These are phyloP conservation scores for Cladosporium sp. DNA, from an alignment of 2,329 filamentous ascomycete genomes.

Conservation along the genomic window DNA sequence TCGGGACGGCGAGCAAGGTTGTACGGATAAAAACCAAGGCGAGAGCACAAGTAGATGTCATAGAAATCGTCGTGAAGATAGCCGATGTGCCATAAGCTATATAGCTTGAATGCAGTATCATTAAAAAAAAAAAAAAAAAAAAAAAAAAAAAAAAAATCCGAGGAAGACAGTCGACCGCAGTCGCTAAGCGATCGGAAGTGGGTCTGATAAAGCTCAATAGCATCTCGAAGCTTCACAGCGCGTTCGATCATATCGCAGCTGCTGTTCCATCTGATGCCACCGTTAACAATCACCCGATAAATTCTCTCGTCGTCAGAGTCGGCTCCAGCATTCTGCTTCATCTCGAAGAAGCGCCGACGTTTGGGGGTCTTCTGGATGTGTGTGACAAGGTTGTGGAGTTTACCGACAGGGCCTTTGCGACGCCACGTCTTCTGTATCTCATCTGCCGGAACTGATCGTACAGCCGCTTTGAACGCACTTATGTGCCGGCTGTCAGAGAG, in stretches of 20 bases:
- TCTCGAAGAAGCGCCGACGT: neutral
- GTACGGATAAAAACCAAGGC: too few species aligned
- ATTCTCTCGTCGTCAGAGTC: neutral
- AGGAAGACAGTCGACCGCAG: neutral
- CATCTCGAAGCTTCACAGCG: neutral
- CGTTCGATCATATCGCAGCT: slow-evolving; percentile 1
- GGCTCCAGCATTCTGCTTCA: neutral
- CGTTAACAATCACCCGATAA: neutral
- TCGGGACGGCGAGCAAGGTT: too few species aligned
- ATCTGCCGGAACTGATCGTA: neutral
- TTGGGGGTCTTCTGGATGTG: neutral
- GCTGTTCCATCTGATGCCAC: neutral
- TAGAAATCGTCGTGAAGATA: too few species aligned
- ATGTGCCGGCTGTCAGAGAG: neutral
- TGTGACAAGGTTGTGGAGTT: neutral
- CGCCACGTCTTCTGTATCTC: slow-evolving; percentile 13
- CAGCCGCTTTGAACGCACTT: neutral
- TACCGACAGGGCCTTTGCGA: slow-evolving; percentile 2
- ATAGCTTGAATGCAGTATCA: slow-evolving; percentile 1
- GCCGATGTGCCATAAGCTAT: too few species aligned
- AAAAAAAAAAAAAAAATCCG: neutral
- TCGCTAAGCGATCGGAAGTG: neutral
- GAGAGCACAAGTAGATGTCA: too few species aligned
- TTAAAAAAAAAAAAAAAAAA: neutral
- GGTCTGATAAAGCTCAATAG: neutral